Percentiles rank a stretch among this genome's conserved stretches.
Evolutionary conservation across 371 early-diverging fungal species (phyloP).

Genomic region (Rhizomucor pusillus): DNA sequence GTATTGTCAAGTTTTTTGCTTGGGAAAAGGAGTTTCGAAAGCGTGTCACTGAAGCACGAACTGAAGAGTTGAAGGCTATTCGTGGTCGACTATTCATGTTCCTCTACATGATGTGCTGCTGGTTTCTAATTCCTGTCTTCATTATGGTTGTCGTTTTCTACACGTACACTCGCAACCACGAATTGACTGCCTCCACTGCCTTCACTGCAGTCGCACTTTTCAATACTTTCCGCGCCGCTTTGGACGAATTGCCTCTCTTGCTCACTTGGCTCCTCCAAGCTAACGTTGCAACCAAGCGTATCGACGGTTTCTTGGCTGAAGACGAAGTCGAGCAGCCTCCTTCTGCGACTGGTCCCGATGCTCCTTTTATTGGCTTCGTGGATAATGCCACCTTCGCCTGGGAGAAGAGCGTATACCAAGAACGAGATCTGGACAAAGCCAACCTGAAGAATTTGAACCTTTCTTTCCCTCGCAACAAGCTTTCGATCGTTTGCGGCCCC

Average conservation of each 20-base stretch:
- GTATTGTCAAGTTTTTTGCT: slow-evolving; percentile 80
- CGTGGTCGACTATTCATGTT: slow-evolving; percentile 37
- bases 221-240: slow-evolving; percentile 58
- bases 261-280: slow-evolving; percentile 64
- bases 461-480: slow-evolving; percentile 56
- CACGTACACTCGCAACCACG: slow-evolving; percentile 49
- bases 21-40: slow-evolving; percentile 73
- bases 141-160: slow-evolving; percentile 56
- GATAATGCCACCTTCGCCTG: slow-evolving; percentile 54
- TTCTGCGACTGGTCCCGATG: background rate
- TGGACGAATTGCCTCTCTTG: slow-evolving; percentile 69
- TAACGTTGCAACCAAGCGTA: slow-evolving; percentile 68
- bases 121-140: slow-evolving; percentile 52
- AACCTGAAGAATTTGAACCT: slow-evolving; percentile 56
- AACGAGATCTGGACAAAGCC: slow-evolving; percentile 19
- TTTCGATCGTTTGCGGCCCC: slow-evolving; percentile 77
- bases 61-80: slow-evolving; percentile 48
- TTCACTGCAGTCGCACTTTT: slow-evolving; percentile 66
- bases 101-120: slow-evolving; percentile 44
- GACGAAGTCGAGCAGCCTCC: slow-evolving; percentile 55
- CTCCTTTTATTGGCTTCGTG: slow-evolving; percentile 36
- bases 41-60: slow-evolving; percentile 48
- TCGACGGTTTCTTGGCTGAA: slow-evolving; percentile 64
- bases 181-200: slow-evolving; percentile 59
- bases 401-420: slow-evolving; percentile 23